These are phyloP conservation scores for Suillus luteus DNA, from an alignment of 768 basidiomycete species.

Conservation along the genomic window DNA sequence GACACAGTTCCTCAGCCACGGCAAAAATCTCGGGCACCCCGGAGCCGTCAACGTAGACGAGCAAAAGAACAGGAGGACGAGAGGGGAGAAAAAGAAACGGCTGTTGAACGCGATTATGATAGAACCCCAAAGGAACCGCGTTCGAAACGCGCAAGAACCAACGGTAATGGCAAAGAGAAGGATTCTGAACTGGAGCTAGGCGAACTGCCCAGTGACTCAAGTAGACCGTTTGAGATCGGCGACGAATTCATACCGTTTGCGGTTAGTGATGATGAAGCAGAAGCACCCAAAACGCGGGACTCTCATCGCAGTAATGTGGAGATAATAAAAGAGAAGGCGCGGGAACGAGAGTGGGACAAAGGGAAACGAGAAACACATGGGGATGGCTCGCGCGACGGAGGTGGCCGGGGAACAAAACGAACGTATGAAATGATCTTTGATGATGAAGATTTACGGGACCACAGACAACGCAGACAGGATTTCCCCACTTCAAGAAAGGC, in stretches of 20 bases:
- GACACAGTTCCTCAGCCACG: not conserved
- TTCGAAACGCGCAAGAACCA: constrained; percentile 22
- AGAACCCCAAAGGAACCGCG: constrained; percentile 17
- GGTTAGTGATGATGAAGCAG: constrained; percentile 21
- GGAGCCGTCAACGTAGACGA: constrained; percentile 8
- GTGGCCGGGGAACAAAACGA: constrained; percentile 40
- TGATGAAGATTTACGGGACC: constrained; percentile 39
- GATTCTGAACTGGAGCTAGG: constrained; percentile 19
- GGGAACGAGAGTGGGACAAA: constrained; percentile 44
- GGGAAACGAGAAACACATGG: constrained; percentile 34
- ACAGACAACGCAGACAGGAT: constrained; percentile 53
- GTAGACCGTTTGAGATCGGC: constrained; percentile 23
- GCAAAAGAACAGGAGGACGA: constrained; percentile 8
- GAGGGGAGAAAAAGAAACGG: constrained; percentile 9
- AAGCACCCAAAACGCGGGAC: constrained; percentile 12
- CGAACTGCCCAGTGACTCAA: constrained; percentile 14
- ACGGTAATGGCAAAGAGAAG: constrained; percentile 21
- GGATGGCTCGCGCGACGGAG: constrained; percentile 22
- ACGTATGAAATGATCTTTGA: constrained; percentile 47
- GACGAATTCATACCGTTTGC: constrained; percentile 36
- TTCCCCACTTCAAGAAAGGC: constrained; percentile 52
- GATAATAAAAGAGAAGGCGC: constrained; percentile 22
- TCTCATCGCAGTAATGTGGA: constrained; percentile 21
- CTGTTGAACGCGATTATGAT: not conserved
- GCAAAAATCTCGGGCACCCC: constrained; percentile 9